Evolutionary conservation across 148 eudicot genomes (phyloP), one percentile per base, ranked within the genome.

Genomic region (Heliamphora exappendiculata): DNA sequence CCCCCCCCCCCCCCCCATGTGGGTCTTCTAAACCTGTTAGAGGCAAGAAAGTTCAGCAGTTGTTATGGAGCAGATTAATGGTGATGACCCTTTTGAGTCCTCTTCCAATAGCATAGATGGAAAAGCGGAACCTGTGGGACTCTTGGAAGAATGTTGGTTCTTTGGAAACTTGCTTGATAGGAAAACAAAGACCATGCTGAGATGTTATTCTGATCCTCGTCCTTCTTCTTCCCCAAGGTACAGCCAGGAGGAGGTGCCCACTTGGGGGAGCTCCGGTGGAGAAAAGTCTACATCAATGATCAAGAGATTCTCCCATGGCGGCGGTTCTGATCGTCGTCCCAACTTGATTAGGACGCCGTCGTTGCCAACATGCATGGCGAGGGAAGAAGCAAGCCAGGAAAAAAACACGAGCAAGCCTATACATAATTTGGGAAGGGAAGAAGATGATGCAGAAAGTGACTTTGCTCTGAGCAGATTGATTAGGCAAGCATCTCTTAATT

Each of bases 401-500:
- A 47, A 22, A 31, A 26, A 4, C 36, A 72, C 16, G 54, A 73
- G 63, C 10, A 71, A 63, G 47, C 44, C 63, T 50, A 28, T n/a
- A 0, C 75, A 82, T 26, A 59, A 68, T 44, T 70, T 84, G 0
- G 81, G 78, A 9, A 76, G 75, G 9, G 91, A 82, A 2, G 86
- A 86, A 28, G 92, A 89, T 14, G 90, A 77, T 1, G n/a, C n/a
- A n/a, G 92, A 89, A 16, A 86, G 85, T 59, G 98, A 89, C 62
- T 86, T 87, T 41, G 81, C 89, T 16, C 80, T 94, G 88, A 89
- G 94, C 29, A 88, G 84, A 71, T 83, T 94, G 82, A 94, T 94
- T 31, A 86, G 91, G 83, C 94, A 94, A 78, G 98, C 98, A 16
- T 91, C 98, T 34, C 79, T 90, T 36, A 86, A 83, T 31, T 76